Evolutionary conservation across 2,329 filamentous ascomycete species (phyloP).

Genomic region (Aspergillus floridensis): DNA sequence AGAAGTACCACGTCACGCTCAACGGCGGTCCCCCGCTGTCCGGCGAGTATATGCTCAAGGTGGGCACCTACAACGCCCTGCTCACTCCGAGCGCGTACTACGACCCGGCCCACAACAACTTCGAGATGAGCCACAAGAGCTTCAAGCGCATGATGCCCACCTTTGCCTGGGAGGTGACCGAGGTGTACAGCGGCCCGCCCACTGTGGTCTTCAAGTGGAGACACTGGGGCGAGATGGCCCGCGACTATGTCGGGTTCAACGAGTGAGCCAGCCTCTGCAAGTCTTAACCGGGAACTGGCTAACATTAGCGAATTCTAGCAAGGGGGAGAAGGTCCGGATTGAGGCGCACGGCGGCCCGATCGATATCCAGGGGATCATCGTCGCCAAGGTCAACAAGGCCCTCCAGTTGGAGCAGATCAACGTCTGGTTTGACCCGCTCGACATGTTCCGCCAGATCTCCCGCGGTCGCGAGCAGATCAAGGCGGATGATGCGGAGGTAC

Average conservation of each 20-base stretch:
- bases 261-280: conserved; percentile 45
- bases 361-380: conserved; percentile 62
- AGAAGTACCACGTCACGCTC: conserved; percentile 62
- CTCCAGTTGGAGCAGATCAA: conserved; percentile 59
- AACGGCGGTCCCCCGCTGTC: conserved; percentile 59
- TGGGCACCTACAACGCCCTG: conserved; percentile 69
- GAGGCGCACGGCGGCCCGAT: conserved; percentile 61
- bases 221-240: conserved; percentile 67
- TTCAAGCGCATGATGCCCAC: conserved; percentile 73
- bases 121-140: conserved; percentile 64
- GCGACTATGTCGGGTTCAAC: conserved; percentile 64
- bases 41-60: conserved; percentile 63
- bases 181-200: conserved; percentile 65
- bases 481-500: background rate
- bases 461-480: conserved; percentile 6
- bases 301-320: conserved; percentile 39
- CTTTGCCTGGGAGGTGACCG: conserved; percentile 68
- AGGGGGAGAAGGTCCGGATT: conserved; percentile 61
- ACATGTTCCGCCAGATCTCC: conserved; percentile 65
- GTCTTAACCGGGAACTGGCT: background rate
- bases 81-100: conserved; percentile 64
- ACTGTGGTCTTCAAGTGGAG: conserved; percentile 64
- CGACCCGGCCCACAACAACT: conserved; percentile 60
- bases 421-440: conserved; percentile 64
- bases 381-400: conserved; percentile 61